Evolutionary conservation across 2,329 filamentous ascomycete genomes (phyloP).

Genomic region (Trichoderma sp.): DNA sequence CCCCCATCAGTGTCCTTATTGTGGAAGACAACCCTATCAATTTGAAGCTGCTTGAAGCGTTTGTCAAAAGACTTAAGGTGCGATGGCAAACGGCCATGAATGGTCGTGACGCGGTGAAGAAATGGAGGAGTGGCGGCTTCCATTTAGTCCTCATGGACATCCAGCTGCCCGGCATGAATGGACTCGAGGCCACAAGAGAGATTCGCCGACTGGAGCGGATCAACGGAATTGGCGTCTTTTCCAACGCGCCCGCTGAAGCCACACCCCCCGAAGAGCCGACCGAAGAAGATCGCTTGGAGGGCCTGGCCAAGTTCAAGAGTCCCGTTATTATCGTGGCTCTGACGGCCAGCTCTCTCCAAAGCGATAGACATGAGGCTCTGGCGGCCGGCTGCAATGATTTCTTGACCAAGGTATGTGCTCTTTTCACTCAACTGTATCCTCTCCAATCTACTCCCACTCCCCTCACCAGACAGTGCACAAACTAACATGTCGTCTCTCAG

Average conservation of each 20-base stretch:
- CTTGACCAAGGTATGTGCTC: conserved; percentile 78
- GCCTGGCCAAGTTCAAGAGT: conserved; percentile 80
- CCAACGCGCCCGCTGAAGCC: conserved; percentile 59
- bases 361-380: conserved; percentile 90
- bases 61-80: conserved; percentile 94
- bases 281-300: conserved; percentile 70
- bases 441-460: background rate
- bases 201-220: conserved; percentile 87
- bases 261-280: conserved; percentile 49
- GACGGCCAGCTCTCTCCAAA: conserved; percentile 91
- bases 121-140: conserved; percentile 91
- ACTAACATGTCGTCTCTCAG: conserved; percentile 48
- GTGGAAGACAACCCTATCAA: conserved; percentile 99
- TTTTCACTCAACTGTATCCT: too few species aligned
- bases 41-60: conserved; percentile 86
- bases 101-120: conserved; percentile 86
- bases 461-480: background rate
- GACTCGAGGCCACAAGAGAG: conserved; percentile 91
- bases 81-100: conserved; percentile 98
- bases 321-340: conserved; percentile 97
- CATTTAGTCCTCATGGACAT: conserved; percentile 99
- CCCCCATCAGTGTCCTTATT: conserved; percentile 95
- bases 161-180: conserved; percentile 94
- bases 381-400: conserved; percentile 98
- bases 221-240: conserved; percentile 91